Evolutionary conservation across 2,329 filamentous ascomycete genomes (phyloP).

Genomic region (Shiraia bambusicola): DNA sequence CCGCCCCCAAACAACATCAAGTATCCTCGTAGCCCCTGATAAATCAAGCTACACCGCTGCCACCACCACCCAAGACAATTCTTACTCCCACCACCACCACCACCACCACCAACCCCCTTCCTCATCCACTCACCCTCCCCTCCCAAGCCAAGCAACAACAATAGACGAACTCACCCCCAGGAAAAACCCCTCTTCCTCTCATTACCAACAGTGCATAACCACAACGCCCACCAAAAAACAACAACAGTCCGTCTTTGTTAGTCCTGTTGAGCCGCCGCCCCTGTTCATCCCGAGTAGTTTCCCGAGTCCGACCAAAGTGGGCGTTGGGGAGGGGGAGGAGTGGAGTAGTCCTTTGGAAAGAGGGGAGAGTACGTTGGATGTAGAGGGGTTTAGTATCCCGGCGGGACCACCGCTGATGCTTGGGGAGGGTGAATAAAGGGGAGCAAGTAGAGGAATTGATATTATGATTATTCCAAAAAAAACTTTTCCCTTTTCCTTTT

Average conservation of each 20-base stretch:
- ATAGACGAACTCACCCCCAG: slow-evolving; percentile 30
- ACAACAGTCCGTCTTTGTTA: slow-evolving; percentile 13
- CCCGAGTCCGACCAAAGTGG: slow-evolving; percentile 28
- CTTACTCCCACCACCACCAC: slow-evolving; percentile 3
- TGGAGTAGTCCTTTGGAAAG: slow-evolving; percentile 29
- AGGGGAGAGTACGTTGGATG: slow-evolving; percentile 18
- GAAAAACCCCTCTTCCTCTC: slow-evolving; percentile 8
- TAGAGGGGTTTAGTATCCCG: slow-evolving; percentile 41
- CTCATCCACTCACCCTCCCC: too few species aligned
- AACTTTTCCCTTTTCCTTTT: neutral
- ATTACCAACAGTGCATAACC: too few species aligned
- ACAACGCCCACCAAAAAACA: too few species aligned
- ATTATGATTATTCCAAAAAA: neutral
- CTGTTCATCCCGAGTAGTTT: slow-evolving; percentile 40
- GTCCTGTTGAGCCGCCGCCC: slow-evolving; percentile 30
- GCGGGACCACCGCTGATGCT: slow-evolving; percentile 24
- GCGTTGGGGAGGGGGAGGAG: slow-evolving; percentile 15
- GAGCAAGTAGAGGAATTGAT: neutral
- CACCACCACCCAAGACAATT: slow-evolving; percentile 9
- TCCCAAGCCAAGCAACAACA: slow-evolving; percentile 41
- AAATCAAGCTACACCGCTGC: slow-evolving; percentile 31
- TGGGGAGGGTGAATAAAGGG: neutral
- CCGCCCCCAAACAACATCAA: slow-evolving; percentile 22
- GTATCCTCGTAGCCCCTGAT: slow-evolving; percentile 30
- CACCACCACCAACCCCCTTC: too few species aligned